Evolutionary conservation across 768 basidiomycete species (phyloP).

Genomic region (Suillus subluteus): DNA sequence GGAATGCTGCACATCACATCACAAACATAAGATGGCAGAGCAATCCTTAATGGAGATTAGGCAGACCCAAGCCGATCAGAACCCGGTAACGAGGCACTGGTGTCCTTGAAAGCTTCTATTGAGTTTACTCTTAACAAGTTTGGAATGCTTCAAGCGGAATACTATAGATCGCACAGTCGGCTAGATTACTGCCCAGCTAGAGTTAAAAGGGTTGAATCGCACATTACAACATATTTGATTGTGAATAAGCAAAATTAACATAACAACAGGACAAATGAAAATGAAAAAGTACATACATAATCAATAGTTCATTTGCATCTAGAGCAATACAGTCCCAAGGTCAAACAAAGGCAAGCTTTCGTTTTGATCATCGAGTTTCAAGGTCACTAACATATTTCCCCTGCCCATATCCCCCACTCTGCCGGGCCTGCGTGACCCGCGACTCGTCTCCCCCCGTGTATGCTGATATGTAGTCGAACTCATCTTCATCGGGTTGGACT

Average conservation of each 20-base stretch:
- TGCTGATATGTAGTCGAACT: constrained; percentile 63
- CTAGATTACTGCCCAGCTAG: background rate
- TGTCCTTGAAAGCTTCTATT: background rate
- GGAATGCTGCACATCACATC: background rate
- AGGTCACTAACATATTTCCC: constrained; percentile 53
- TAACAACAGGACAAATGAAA: background rate
- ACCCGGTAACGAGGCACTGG: background rate
- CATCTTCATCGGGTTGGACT: constrained; percentile 36
- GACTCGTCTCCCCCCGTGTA: constrained; percentile 41
- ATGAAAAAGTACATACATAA: background rate
- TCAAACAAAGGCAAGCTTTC: background rate
- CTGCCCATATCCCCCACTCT: constrained; percentile 39
- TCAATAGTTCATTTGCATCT: background rate
- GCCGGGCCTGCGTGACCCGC: constrained; percentile 3
- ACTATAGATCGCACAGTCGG: background rate
- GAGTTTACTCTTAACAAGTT: too few species aligned
- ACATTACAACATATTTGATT: background rate
- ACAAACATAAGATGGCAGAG: background rate
- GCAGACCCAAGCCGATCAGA: background rate
- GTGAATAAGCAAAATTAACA: background rate
- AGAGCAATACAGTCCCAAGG: background rate
- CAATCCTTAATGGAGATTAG: background rate
- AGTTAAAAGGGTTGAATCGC: background rate
- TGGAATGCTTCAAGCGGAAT: too few species aligned
- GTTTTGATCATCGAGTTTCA: constrained; percentile 27